Percentiles rank a stretch among this genome's conserved stretches.
These are phyloP conservation scores for Colletotrichum scovillei DNA, from an alignment of 2,329 filamentous ascomycete genomes.

Conservation along the genomic window DNA sequence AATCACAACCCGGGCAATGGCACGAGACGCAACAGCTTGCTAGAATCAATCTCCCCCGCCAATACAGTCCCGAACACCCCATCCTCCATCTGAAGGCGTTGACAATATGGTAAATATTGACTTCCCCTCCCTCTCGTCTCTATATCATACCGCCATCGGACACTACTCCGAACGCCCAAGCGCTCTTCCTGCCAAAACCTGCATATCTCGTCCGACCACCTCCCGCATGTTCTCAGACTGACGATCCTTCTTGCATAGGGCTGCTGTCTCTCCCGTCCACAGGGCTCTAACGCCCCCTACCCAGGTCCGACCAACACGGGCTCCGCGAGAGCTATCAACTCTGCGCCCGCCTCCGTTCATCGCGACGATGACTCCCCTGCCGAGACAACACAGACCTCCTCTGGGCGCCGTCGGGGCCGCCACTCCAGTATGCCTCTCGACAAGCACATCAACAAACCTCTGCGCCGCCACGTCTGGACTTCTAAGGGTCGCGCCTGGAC, in stretches of 20 bases:
- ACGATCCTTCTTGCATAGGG: conserved; percentile 54
- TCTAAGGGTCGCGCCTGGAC: conserved; percentile 77
- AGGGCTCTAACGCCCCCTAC: conserved; percentile 65
- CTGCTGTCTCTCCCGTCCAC: conserved; percentile 67
- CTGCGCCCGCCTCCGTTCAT: conserved; percentile 39
- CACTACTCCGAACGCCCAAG: background rate
- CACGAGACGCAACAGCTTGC: background rate
- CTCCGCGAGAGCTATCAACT: conserved; percentile 66
- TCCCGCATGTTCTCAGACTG: background rate
- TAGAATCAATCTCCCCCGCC: background rate
- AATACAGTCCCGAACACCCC: background rate
- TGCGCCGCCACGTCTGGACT: conserved; percentile 74
- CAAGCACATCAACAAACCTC: conserved; percentile 77
- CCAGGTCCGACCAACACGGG: conserved; percentile 60
- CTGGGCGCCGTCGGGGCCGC: conserved; percentile 43
- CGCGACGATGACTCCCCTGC: conserved; percentile 39
- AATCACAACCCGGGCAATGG: conserved; percentile 22
- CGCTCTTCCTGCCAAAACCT: background rate
- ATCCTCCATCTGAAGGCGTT: background rate
- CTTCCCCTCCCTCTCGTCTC: background rate
- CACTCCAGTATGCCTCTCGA: conserved; percentile 58
- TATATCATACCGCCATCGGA: background rate
- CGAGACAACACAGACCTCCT: conserved; percentile 35
- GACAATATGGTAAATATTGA: conserved; percentile 19
- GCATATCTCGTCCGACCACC: background rate